Evolutionary conservation across 1,284 basidiomycete genomes (phyloP).

Genomic region (Bondarzewia mesenterica): DNA sequence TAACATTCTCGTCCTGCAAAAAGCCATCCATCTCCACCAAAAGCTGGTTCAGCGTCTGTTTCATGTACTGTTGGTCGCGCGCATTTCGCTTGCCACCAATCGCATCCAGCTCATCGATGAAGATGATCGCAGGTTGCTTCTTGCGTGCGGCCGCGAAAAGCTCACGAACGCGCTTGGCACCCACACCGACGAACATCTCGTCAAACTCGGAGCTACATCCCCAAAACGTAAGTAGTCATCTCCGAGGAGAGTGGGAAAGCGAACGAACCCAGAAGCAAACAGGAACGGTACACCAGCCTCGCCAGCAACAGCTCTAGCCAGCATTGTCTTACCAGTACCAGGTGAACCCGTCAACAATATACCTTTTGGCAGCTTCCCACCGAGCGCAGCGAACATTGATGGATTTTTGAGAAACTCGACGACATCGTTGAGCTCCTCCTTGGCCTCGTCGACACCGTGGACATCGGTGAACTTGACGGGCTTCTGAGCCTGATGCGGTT

Average conservation of each 20-base stretch:
- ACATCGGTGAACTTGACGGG: constrained; percentile 87
- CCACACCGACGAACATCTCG: constrained; percentile 96
- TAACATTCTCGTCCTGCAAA: constrained; percentile 82
- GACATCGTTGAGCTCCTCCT: constrained; percentile 87
- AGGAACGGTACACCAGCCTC: constrained; percentile 95
- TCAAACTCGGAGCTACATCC: constrained; percentile 84
- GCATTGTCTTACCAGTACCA: constrained; percentile 95
- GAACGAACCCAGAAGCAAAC: constrained; percentile 68
- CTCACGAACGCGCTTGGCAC: constrained; percentile 93
- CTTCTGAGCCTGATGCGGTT: constrained; percentile 63
- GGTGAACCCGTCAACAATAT: constrained; percentile 84
- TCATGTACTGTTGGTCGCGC: constrained; percentile 85
- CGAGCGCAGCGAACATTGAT: constrained; percentile 78
- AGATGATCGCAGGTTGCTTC: constrained; percentile 91
- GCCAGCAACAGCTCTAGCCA: constrained; percentile 93
- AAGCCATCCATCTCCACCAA: constrained; percentile 96
- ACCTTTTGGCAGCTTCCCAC: constrained; percentile 89
- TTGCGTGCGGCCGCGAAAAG: constrained; percentile 93
- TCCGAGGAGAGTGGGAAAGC: too few relatives aligned
- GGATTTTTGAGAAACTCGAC: constrained; percentile 92
- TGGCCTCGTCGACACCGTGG: constrained; percentile 92
- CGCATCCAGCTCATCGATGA: constrained; percentile 91
- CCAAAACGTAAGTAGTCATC: constrained; percentile 8
- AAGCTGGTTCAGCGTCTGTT: constrained; percentile 90
- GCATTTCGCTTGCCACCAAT: constrained; percentile 89